phyloP scores from a whole-genome alignment of 805 yeast genomes.

The Ogataea ramenticola region DNA sequence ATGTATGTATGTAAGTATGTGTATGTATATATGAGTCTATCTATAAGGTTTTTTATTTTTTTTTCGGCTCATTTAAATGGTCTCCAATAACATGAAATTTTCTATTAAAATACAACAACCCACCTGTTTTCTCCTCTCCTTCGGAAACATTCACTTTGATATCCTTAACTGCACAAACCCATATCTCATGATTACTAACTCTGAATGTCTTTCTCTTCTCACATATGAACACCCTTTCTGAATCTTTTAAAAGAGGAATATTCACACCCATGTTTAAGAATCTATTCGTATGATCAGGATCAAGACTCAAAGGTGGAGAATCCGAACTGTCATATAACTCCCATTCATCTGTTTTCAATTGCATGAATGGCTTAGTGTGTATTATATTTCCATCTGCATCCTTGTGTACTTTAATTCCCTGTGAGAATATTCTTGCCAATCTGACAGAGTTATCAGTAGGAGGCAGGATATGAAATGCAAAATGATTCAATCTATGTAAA shows the following conservation, averaged over 20 bases:
- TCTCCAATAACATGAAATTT: constrained; percentile 41
- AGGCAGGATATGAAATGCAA: constrained; percentile 72
- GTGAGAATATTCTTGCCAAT: constrained; percentile 59
- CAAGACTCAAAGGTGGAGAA: constrained; percentile 7
- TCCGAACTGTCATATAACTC: constrained; percentile 19
- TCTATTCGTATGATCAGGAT: constrained; percentile 7
- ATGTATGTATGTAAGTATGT: neutral
- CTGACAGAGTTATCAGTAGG: constrained; percentile 49
- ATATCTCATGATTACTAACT: constrained; percentile 83
- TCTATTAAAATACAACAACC: constrained; percentile 58
- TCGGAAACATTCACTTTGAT: constrained; percentile 28
- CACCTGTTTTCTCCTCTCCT: constrained; percentile 44
- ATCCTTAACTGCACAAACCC: constrained; percentile 75
- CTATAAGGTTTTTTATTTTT: neutral
- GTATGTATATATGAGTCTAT: too few relatives aligned
- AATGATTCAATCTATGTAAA: constrained; percentile 46
- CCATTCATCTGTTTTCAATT: constrained; percentile 31
- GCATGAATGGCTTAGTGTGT: constrained; percentile 48
- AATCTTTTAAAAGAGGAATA: constrained; percentile 50
- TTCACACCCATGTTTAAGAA: constrained; percentile 16
- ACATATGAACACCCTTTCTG: constrained; percentile 60
- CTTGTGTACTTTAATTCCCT: constrained; percentile 38
- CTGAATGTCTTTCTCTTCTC: constrained; percentile 41
- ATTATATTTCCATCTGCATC: constrained; percentile 21
- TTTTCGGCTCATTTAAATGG: constrained; percentile 10